Evolutionary conservation across 495 filamentous ascomycete genomes (phyloP).

Genomic region (Podospora pseudoanserina): DNA sequence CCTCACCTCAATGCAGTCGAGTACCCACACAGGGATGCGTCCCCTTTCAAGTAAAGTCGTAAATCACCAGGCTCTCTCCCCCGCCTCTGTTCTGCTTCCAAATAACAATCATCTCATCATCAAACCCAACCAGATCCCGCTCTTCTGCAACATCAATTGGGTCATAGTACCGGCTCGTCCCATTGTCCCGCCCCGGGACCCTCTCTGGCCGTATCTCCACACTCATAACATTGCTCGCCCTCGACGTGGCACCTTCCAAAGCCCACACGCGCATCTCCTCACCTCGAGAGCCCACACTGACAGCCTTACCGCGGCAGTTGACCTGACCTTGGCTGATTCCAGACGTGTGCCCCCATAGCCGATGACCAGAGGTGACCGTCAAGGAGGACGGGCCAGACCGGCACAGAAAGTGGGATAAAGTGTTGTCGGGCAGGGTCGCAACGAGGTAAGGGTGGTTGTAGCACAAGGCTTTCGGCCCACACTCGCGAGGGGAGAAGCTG

Average conservation of each 20-base stretch:
- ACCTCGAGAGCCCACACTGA: slow-evolving; percentile 77
- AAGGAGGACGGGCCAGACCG: slow-evolving; percentile 65
- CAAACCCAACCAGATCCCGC: slow-evolving; percentile 77
- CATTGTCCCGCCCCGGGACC: slow-evolving; percentile 21
- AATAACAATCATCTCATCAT: slow-evolving; percentile 89
- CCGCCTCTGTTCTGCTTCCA: slow-evolving; percentile 63
- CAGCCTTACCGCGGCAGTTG: slow-evolving; percentile 80
- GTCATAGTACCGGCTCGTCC: slow-evolving; percentile 17
- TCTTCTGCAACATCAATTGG: slow-evolving; percentile 20
- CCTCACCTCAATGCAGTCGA: not conserved
- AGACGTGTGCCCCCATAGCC: slow-evolving; percentile 92
- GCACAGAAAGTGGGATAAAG: slow-evolving; percentile 80
- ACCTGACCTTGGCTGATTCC: slow-evolving; percentile 84
- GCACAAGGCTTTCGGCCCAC: slow-evolving; percentile 68
- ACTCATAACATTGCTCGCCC: slow-evolving; percentile 29
- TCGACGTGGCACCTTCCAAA: slow-evolving; percentile 65
- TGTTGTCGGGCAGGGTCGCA: slow-evolving; percentile 86
- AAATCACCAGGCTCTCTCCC: not conserved
- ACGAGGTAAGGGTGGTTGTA: slow-evolving; percentile 92
- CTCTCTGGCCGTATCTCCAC: slow-evolving; percentile 45
- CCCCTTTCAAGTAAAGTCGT: not conserved
- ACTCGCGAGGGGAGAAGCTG: slow-evolving; percentile 17
- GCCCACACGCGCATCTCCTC: slow-evolving; percentile 94
- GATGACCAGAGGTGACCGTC: slow-evolving; percentile 67
- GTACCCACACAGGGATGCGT: not conserved